Evolutionary conservation across 495 filamentous ascomycete genomes (phyloP).

Genomic region (Podospora comata): DNA sequence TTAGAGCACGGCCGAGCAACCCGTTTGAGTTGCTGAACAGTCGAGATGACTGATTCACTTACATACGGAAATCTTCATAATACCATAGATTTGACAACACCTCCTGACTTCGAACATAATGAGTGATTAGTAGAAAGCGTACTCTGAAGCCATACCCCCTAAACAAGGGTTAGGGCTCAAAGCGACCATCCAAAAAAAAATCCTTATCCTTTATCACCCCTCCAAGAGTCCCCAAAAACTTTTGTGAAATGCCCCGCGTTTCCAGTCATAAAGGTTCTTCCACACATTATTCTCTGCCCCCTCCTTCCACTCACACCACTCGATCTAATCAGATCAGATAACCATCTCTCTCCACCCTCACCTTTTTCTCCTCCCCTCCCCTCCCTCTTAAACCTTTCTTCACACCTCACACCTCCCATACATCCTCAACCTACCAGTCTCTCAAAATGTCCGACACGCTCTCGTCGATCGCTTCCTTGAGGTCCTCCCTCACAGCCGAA

Average conservation of each 20-base stretch:
- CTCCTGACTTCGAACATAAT: too few relatives aligned
- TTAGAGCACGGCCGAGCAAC: slow-evolving; percentile 15
- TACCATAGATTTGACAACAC: too few relatives aligned
- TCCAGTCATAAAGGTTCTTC: background rate
- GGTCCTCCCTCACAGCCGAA: slow-evolving; percentile 75
- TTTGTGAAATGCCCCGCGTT: slow-evolving; percentile 11
- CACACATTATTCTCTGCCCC: background rate
- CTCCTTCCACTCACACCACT: background rate
- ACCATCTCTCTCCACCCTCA: slow-evolving; percentile 16
- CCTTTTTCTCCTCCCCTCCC: slow-evolving; percentile 16
- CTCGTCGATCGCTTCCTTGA: slow-evolving; percentile 56
- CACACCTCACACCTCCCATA: background rate
- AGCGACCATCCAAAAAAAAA: background rate
- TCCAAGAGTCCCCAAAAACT: slow-evolving; percentile 26
- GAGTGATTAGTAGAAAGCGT: too few relatives aligned
- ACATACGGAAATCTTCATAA: too few relatives aligned
- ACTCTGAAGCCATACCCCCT: background rate
- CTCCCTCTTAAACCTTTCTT: background rate
- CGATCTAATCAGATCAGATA: background rate
- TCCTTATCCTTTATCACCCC: slow-evolving; percentile 24
- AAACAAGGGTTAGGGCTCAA: slow-evolving; percentile 17
- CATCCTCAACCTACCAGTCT: background rate
- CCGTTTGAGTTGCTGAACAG: slow-evolving; percentile 19
- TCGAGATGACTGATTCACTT: background rate
- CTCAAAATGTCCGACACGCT: slow-evolving; percentile 2